These are phyloP conservation scores for Aspergillus hortae DNA, from an alignment of 2,329 filamentous ascomycete genomes.

Conservation along the genomic window DNA sequence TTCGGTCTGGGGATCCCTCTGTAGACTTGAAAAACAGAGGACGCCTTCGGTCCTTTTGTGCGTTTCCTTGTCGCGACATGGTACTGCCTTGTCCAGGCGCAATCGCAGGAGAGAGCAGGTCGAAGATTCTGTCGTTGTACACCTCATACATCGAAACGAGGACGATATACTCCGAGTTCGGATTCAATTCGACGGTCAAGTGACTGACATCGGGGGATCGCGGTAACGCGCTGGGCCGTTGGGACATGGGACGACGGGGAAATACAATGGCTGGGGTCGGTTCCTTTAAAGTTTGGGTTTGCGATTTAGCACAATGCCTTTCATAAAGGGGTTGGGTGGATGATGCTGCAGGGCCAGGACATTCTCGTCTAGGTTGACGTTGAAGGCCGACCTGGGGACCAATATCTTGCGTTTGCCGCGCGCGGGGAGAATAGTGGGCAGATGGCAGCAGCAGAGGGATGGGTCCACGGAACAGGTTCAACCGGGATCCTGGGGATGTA, in stretches of 20 bases:
- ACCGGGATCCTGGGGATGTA: not conserved
- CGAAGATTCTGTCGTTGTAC: slow-evolving; percentile 97
- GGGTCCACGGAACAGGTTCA: slow-evolving; percentile 2
- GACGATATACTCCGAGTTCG: slow-evolving; percentile 75
- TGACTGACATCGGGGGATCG: slow-evolving; percentile 71
- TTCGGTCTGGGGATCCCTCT: slow-evolving; percentile 82
- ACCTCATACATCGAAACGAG: slow-evolving; percentile 98
- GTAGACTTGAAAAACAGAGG: slow-evolving; percentile 89
- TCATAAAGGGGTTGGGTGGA: slow-evolving; percentile 16
- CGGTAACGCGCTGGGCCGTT: slow-evolving; percentile 68
- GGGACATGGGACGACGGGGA: slow-evolving; percentile 59
- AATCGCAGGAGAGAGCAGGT: slow-evolving; percentile 66
- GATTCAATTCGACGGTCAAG: slow-evolving; percentile 64
- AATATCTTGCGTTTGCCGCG: slow-evolving; percentile 5
- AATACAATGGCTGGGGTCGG: slow-evolving; percentile 54
- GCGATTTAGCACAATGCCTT: slow-evolving; percentile 35
- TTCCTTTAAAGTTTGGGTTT: slow-evolving; percentile 49
- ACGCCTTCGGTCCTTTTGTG: slow-evolving; percentile 69
- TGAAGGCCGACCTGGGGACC: slow-evolving; percentile 2
- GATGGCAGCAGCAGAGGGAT: slow-evolving; percentile 4
- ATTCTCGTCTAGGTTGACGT: slow-evolving; percentile 13
- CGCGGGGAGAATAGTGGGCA: not conserved
- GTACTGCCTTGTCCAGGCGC: slow-evolving; percentile 39
- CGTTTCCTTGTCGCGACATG: slow-evolving; percentile 42
- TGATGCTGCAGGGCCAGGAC: slow-evolving; percentile 13